Evolutionary conservation across 2,329 filamentous ascomycete species (phyloP).

Genomic region (Rutstroemia sp.): DNA sequence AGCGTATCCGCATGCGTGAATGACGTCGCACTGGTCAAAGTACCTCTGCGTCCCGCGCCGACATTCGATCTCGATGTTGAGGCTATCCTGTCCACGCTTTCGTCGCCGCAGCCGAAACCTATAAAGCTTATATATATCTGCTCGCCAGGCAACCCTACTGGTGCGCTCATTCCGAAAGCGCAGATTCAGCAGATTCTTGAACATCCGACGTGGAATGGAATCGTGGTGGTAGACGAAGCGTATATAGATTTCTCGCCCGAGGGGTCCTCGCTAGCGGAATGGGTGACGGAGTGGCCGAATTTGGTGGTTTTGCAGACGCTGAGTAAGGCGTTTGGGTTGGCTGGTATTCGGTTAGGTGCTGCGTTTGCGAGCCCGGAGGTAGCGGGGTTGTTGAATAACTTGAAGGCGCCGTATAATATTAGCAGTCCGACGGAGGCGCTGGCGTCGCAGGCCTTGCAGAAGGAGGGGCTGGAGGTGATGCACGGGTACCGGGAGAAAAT

Average conservation of each 20-base stretch:
- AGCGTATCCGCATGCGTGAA: constrained; percentile 89
- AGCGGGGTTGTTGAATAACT: constrained; percentile 73
- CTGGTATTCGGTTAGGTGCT: constrained; percentile 82
- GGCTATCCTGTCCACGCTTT: constrained; percentile 59
- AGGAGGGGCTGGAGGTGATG: constrained; percentile 67
- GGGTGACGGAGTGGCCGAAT: constrained; percentile 89
- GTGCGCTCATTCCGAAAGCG: constrained; percentile 65
- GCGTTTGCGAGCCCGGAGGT: constrained; percentile 73
- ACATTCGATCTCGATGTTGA: constrained; percentile 67
- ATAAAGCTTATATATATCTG: constrained; percentile 92
- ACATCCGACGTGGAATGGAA: constrained; percentile 90
- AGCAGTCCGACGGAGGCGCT: constrained; percentile 79
- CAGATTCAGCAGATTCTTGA: constrained; percentile 68
- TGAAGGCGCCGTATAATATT: constrained; percentile 97
- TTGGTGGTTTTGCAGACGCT: constrained; percentile 96
- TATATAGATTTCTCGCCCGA: constrained; percentile 90
- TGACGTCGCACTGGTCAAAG: constrained; percentile 76
- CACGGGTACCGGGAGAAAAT: constrained; percentile 60
- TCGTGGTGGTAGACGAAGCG: constrained; percentile 90
- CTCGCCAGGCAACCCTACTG: constrained; percentile 93
- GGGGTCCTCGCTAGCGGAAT: constrained; percentile 76
- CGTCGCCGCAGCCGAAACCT: constrained; percentile 43
- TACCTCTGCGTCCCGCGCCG: constrained; percentile 69
- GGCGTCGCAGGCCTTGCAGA: constrained; percentile 63
- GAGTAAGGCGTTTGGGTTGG: constrained; percentile 95